Conservation (phyloP, 257 asterid species). For the Fraxinus excelsior region DNA sequence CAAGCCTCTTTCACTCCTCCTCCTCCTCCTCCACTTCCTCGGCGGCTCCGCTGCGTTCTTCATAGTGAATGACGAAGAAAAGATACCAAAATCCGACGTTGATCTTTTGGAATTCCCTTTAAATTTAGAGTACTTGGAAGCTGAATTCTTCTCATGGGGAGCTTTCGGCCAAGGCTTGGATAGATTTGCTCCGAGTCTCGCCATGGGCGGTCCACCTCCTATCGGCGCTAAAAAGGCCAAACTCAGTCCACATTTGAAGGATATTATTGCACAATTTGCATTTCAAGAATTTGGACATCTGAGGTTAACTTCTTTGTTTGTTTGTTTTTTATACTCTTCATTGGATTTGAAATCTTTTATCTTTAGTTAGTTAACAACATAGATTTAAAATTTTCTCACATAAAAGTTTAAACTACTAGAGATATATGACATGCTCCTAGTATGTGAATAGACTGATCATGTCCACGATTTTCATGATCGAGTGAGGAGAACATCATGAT, state of each 20-base stretch:
- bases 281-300: constrained; percentile 88
- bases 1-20: constrained; percentile 9
- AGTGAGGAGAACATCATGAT: no score
- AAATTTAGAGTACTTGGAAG: constrained; percentile 78
- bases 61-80: background rate
- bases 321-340: background rate
- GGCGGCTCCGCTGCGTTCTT: background rate
- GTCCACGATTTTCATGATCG: no score
- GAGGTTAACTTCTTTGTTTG: constrained; percentile 35
- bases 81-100: constrained; percentile 43
- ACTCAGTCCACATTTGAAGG: constrained; percentile 48
- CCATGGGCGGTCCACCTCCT: constrained; percentile 70
- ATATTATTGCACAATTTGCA: constrained; percentile 69
- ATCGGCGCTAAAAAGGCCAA: constrained; percentile 52
- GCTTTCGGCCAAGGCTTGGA: constrained; percentile 69
- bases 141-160: constrained; percentile 76
- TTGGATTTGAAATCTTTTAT: no score
- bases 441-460: no score
- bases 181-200: constrained; percentile 47
- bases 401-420: no score
- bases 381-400: background rate
- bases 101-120: constrained; percentile 68
- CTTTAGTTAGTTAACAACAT: background rate
- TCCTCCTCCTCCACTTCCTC: constrained; percentile 18
- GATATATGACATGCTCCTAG: no score